phyloP scores from a whole-genome alignment of 2,329 filamentous ascomycete genomes.

The Cladorrhinum sp. region DNA sequence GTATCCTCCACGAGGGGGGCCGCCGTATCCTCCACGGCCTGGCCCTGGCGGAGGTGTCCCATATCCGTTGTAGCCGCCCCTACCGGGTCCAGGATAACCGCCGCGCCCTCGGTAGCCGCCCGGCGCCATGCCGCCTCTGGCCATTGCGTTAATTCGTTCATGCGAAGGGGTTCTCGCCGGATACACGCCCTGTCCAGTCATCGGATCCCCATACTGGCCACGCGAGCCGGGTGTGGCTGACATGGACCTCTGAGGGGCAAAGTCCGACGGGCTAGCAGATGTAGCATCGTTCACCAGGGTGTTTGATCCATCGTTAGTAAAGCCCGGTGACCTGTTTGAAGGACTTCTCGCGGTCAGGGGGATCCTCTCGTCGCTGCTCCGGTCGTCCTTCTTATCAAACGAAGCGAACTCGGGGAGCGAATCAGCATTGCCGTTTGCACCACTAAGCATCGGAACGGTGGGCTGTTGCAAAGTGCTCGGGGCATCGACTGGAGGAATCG shows the following conservation, averaged over 20 bases:
- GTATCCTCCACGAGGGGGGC: constrained; percentile 34
- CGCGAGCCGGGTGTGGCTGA: constrained; percentile 27
- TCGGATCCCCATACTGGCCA: constrained; percentile 65
- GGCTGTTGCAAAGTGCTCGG: constrained; percentile 48
- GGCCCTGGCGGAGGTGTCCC: constrained; percentile 35
- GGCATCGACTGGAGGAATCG: constrained; percentile 37
- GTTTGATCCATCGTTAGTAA: constrained; percentile 37
- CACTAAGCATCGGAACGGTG: constrained; percentile 56
- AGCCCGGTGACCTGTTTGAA: constrained; percentile 53
- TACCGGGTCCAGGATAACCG: constrained; percentile 42
- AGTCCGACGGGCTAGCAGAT: constrained; percentile 29
- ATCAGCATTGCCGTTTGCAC: constrained; percentile 49
- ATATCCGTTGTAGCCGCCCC: constrained; percentile 40
- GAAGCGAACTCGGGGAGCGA: constrained; percentile 57
- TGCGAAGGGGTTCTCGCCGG: constrained; percentile 46
- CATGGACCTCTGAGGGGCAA: constrained; percentile 39
- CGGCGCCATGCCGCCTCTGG: constrained; percentile 45
- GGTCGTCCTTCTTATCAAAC: constrained; percentile 63
- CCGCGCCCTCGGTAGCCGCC: constrained; percentile 52
- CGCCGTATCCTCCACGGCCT: constrained; percentile 34
- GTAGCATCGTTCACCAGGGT: constrained; percentile 35
- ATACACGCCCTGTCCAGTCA: constrained; percentile 45
- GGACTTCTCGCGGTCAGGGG: constrained; percentile 66
- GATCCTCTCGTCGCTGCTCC: constrained; percentile 65
- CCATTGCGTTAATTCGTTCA: constrained; percentile 50